Evolutionary conservation across 768 basidiomycete species (phyloP).

Genomic region (Dioszegia aurantiaca): DNA sequence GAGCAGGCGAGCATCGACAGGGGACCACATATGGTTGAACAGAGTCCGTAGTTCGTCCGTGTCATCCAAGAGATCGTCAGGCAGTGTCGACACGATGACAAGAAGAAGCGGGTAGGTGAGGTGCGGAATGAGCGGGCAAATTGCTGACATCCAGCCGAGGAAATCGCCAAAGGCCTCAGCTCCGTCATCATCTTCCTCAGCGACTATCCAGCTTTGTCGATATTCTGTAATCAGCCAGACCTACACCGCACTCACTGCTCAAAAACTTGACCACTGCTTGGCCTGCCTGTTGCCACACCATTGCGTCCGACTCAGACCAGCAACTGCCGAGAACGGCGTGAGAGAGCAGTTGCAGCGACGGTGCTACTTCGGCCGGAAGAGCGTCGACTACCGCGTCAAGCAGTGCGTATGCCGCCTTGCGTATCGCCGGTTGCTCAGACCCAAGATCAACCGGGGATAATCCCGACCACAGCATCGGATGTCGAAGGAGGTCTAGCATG

Average conservation of each 20-base stretch:
- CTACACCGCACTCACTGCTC: conserved; percentile 58
- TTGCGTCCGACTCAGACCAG: conserved; percentile 68
- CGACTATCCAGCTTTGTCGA: conserved; percentile 64
- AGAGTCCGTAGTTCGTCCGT: conserved; percentile 56
- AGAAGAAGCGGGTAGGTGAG: conserved; percentile 80
- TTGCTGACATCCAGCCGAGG: conserved; percentile 70
- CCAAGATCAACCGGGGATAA: conserved; percentile 63
- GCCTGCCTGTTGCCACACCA: conserved; percentile 69
- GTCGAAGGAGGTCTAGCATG: conserved; percentile 26
- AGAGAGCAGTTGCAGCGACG: conserved; percentile 58
- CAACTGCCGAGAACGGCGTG: conserved; percentile 28
- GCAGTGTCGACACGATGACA: conserved; percentile 76
- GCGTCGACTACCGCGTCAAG: conserved; percentile 56
- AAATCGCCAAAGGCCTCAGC: conserved; percentile 64
- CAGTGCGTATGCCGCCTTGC: conserved; percentile 67
- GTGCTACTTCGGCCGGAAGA: conserved; percentile 56
- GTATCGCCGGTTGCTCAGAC: conserved; percentile 65
- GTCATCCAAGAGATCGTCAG: conserved; percentile 48
- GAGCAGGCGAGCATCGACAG: conserved; percentile 66
- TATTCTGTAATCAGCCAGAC: conserved; percentile 56
- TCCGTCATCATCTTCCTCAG: conserved; percentile 54
- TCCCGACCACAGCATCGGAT: conserved; percentile 58
- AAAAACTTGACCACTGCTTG: conserved; percentile 69
- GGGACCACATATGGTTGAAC: conserved; percentile 78
- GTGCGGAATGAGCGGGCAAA: conserved; percentile 73